These are phyloP conservation scores for Cryptococcus floricola DNA, from an alignment of 1,284 basidiomycete genomes.

Conservation along the genomic window DNA sequence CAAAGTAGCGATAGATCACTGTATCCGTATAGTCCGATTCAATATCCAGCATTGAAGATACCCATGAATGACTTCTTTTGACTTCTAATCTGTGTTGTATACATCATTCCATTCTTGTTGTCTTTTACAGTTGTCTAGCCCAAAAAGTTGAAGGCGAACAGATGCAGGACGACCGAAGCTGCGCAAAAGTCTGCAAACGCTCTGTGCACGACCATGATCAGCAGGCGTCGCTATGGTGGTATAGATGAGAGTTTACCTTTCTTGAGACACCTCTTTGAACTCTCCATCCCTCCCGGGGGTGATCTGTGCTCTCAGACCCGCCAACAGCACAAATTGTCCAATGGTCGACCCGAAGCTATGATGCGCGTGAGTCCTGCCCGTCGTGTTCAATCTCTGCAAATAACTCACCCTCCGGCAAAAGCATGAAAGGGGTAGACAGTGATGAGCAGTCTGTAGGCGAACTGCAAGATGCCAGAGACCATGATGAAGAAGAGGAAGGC, in stretches of 20 bases:
- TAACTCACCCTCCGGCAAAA: slow-evolving; percentile 83
- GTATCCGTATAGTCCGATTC: background rate
- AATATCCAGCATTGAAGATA: slow-evolving; percentile 8
- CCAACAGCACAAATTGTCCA: slow-evolving; percentile 93
- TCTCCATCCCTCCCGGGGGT: slow-evolving; percentile 62
- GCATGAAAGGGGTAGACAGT: slow-evolving; percentile 97
- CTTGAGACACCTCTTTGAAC: slow-evolving; percentile 89
- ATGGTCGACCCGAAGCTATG: slow-evolving; percentile 86
- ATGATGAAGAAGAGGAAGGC: slow-evolving; percentile 88
- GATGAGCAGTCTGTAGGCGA: slow-evolving; percentile 84
- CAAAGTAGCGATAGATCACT: background rate
- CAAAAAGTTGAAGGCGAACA: slow-evolving; percentile 97
- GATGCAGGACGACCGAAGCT: slow-evolving; percentile 91
- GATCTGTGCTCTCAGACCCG: slow-evolving; percentile 86
- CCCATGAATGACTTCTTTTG: background rate
- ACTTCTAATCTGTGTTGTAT: background rate
- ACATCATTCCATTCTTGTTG: background rate
- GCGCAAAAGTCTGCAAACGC: slow-evolving; percentile 95
- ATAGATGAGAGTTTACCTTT: slow-evolving; percentile 62
- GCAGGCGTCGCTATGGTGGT: background rate
- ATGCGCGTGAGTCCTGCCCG: background rate
- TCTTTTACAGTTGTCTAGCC: slow-evolving; percentile 52
- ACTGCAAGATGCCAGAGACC: slow-evolving; percentile 83
- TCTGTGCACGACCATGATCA: slow-evolving; percentile 51
- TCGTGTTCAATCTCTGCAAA: background rate